phyloP scores from a whole-genome alignment of 2,329 filamentous ascomycete genomes.

The Zymoseptoria crescenta region DNA sequence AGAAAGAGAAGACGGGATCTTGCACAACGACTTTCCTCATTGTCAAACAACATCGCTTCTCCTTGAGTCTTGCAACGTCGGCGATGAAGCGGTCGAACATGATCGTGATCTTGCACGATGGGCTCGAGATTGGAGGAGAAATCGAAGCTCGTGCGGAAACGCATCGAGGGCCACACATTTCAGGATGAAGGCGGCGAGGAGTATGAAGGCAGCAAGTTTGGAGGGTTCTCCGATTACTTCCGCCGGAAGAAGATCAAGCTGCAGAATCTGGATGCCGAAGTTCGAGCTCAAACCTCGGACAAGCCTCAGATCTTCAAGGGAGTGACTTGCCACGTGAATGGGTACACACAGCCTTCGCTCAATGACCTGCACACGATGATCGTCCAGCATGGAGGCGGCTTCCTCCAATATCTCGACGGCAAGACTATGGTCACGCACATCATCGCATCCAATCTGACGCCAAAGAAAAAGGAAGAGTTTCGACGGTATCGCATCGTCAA shows the following conservation, averaged over 20 bases:
- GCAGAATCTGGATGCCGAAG: slow-evolving; percentile 82
- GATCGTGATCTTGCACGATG: slow-evolving; percentile 36
- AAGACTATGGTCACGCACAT: slow-evolving; percentile 94
- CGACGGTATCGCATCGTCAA: slow-evolving; percentile 83
- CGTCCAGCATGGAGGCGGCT: slow-evolving; percentile 87
- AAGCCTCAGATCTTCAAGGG: slow-evolving; percentile 85
- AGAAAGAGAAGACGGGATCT: no score
- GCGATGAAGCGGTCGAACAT: slow-evolving; percentile 4
- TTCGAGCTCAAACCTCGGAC: slow-evolving; percentile 60
- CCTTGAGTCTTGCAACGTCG: background rate
- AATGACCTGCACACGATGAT: slow-evolving; percentile 82
- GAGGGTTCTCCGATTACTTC: slow-evolving; percentile 87
- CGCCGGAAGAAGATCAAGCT: slow-evolving; percentile 94
- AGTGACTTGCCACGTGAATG: slow-evolving; percentile 84
- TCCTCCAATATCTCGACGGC: slow-evolving; percentile 86
- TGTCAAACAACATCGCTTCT: background rate
- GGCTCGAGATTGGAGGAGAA: slow-evolving; percentile 55
- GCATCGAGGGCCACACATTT: slow-evolving; percentile 64
- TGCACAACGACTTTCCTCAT: background rate
- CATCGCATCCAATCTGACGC: slow-evolving; percentile 80
- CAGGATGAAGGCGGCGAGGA: slow-evolving; percentile 76
- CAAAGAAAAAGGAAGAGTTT: slow-evolving; percentile 89
- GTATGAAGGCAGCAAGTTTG: slow-evolving; percentile 79
- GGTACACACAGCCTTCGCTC: slow-evolving; percentile 89
- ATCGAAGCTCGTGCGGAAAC: slow-evolving; percentile 52